These are phyloP conservation scores for apple (Malus domestica) DNA, from an alignment of 306 rosid species.

Conservation along the genomic window DNA sequence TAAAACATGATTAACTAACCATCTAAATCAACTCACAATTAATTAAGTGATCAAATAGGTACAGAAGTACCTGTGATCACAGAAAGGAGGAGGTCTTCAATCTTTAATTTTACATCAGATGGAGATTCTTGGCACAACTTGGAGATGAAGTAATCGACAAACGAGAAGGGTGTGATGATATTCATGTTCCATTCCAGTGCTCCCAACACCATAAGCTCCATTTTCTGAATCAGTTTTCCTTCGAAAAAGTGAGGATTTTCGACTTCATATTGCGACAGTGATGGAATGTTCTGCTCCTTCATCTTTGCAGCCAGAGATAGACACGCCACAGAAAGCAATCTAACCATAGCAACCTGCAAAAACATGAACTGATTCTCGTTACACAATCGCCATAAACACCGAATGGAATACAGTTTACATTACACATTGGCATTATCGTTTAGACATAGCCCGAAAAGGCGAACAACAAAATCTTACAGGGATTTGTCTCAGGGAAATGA, in stretches of 20 bases:
- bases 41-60: neutral
- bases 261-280: slow-evolving; percentile 36
- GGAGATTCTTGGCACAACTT: slow-evolving; percentile 42
- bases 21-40: neutral
- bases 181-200: slow-evolving; percentile 70
- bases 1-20: neutral
- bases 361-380: neutral
- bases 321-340: slow-evolving; percentile 64
- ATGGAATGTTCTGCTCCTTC: slow-evolving; percentile 58
- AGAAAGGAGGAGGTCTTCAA: slow-evolving; percentile 38
- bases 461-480: slow-evolving; percentile 37
- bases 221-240: slow-evolving; percentile 41
- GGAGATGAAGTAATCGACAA: slow-evolving; percentile 52
- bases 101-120: slow-evolving; percentile 21
- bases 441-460: neutral
- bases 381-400: neutral
- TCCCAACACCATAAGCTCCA: slow-evolving; percentile 73
- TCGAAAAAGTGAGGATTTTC: slow-evolving; percentile 47
- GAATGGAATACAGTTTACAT: neutral
- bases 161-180: slow-evolving; percentile 54
- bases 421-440: neutral
- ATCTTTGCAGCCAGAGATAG: slow-evolving; percentile 76
- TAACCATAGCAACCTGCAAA: slow-evolving; percentile 20
- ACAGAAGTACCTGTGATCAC: slow-evolving; percentile 39
- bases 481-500: slow-evolving; percentile 45